Evolutionary conservation across 2,329 filamentous ascomycete genomes (phyloP).

Genomic region (Dryadomyces quercivorus): DNA sequence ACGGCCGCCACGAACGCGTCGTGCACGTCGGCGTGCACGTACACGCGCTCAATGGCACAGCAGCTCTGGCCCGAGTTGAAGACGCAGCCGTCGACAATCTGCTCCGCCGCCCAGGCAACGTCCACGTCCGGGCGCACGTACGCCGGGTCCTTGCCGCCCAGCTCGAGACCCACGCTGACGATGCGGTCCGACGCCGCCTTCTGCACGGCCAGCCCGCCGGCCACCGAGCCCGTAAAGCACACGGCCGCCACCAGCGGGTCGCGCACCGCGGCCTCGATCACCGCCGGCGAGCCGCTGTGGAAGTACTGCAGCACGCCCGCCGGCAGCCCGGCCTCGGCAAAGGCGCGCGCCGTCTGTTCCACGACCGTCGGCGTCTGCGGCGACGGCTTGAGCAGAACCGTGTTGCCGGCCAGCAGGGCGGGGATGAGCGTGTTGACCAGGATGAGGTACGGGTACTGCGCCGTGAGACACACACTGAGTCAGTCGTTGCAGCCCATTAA

Average conservation of each 20-base stretch:
- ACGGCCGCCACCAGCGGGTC: conserved; percentile 67
- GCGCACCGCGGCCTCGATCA: conserved; percentile 68
- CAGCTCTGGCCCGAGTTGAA: conserved; percentile 99
- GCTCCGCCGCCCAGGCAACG: conserved; percentile 77
- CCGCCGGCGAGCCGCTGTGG: conserved; percentile 68
- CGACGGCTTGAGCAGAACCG: conserved; percentile 86
- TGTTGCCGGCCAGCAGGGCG: conserved; percentile 80
- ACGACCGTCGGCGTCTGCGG: conserved; percentile 89
- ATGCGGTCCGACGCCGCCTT: conserved; percentile 73
- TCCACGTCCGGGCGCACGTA: conserved; percentile 83
- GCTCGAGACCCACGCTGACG: conserved; percentile 76
- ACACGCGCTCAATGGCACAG: conserved; percentile 84
- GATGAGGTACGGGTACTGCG: conserved; percentile 84
- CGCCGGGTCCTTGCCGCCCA: conserved; percentile 90
- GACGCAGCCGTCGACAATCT: conserved; percentile 90
- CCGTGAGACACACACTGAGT: no score
- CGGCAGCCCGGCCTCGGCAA: conserved; percentile 69
- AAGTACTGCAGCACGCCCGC: conserved; percentile 81
- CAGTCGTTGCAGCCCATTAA: conserved; percentile 7
- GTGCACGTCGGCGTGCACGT: conserved; percentile 76
- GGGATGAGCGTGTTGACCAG: conserved; percentile 87
- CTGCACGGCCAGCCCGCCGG: conserved; percentile 76
- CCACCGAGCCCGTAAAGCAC: conserved; percentile 90
- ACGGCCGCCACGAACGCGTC: conserved; percentile 70
- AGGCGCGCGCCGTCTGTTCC: conserved; percentile 68